These are phyloP conservation scores for Fusarium sacchari DNA, from an alignment of 2,329 filamentous ascomycete genomes.

Conservation along the genomic window DNA sequence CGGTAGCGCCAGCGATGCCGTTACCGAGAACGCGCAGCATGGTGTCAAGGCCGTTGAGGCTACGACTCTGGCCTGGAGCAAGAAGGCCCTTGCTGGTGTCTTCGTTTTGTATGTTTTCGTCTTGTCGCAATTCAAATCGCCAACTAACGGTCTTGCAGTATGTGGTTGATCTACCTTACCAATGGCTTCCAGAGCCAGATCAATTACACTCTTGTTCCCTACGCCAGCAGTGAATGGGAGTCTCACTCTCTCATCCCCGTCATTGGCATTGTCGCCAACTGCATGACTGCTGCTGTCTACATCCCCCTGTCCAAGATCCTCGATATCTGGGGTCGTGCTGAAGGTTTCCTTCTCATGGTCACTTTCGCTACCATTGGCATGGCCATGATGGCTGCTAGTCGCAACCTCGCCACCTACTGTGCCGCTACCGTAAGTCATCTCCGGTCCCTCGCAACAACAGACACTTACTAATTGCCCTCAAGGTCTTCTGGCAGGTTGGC, in stretches of 20 bases:
- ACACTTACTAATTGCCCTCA: neutral
- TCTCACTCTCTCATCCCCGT: slow-evolving; percentile 64
- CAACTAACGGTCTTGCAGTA: slow-evolving; percentile 27
- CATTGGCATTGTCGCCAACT: slow-evolving; percentile 62
- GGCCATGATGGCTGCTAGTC: slow-evolving; percentile 70
- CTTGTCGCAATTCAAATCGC: neutral
- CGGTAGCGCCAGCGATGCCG: slow-evolving; percentile 19
- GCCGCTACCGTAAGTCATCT: slow-evolving; percentile 56
- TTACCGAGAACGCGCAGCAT: slow-evolving; percentile 44
- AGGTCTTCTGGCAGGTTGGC: slow-evolving; percentile 71
- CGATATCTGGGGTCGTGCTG: slow-evolving; percentile 70
- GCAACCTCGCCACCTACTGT: slow-evolving; percentile 54
- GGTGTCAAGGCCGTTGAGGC: slow-evolving; percentile 56
- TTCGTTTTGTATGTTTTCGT: slow-evolving; percentile 47
- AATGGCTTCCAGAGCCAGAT: slow-evolving; percentile 60
- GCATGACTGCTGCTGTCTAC: slow-evolving; percentile 68
- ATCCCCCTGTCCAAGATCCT: slow-evolving; percentile 71
- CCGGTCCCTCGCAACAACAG: fast-evolving
- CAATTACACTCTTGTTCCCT: slow-evolving; percentile 54
- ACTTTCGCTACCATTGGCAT: slow-evolving; percentile 61
- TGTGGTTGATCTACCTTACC: slow-evolving; percentile 63
- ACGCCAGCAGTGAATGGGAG: slow-evolving; percentile 61
- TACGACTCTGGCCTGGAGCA: slow-evolving; percentile 54
- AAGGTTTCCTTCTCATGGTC: slow-evolving; percentile 67
- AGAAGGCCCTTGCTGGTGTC: slow-evolving; percentile 46